Conservation (phyloP, 2,329 filamentous ascomycete species). For the Blastomyces parvus region DNA sequence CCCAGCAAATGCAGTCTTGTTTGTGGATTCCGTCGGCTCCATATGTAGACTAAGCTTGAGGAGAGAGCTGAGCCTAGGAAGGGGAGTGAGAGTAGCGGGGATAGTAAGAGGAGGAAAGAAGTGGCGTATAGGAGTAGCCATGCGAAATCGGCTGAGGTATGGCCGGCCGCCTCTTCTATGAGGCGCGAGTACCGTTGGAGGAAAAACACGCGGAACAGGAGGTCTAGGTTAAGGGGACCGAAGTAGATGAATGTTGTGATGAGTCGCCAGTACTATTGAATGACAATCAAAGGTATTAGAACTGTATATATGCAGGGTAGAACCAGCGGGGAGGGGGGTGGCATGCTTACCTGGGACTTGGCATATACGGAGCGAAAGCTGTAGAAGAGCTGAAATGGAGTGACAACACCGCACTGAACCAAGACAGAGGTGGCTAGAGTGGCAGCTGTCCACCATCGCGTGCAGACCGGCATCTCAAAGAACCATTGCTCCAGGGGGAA, state of each 20-base stretch:
- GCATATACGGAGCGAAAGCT: constrained; percentile 85
- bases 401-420: constrained; percentile 87
- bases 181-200: constrained; percentile 91
- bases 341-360: constrained; percentile 70
- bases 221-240: constrained; percentile 82
- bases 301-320: constrained; percentile 3
- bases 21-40: constrained; percentile 89
- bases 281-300: constrained; percentile 5
- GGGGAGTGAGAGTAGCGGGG: constrained; percentile 79
- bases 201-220: constrained; percentile 97
- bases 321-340: neutral
- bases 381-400: constrained; percentile 93
- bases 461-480: constrained; percentile 96
- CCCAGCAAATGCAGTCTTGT: constrained; percentile 83
- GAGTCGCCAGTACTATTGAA: constrained; percentile 74
- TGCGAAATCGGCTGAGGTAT: constrained; percentile 84
- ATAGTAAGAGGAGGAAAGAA: constrained; percentile 66
- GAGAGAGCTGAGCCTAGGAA: constrained; percentile 92
- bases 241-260: constrained; percentile 96
- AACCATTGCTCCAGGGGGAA: constrained; percentile 95
- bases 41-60: constrained; percentile 93
- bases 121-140: constrained; percentile 87
- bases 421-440: constrained; percentile 79
- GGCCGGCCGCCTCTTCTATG: constrained; percentile 86
- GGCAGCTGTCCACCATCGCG: constrained; percentile 91